phyloP scores from a whole-genome alignment of 129 eudicot species.

The Solidago caesia region DNA sequence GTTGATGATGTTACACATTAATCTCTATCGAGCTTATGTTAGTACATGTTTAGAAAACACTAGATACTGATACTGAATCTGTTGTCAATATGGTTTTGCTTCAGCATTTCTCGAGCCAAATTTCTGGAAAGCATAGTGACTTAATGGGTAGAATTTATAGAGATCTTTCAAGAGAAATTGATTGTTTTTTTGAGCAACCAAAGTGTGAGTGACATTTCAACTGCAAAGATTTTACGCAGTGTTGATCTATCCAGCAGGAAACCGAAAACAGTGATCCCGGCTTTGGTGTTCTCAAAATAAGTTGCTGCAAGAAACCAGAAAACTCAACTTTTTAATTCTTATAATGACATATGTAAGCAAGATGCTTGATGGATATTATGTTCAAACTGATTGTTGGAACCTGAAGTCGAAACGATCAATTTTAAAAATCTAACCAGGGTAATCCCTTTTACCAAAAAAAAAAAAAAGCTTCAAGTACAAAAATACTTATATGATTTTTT shows the following conservation, averaged over 20 bases:
- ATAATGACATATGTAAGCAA: not conserved
- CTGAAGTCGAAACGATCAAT: no score
- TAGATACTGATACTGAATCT: not conserved
- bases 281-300: slow-evolving; percentile 80
- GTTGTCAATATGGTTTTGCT: not conserved
- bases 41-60: slow-evolving; percentile 12
- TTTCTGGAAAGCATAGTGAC: not conserved
- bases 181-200: slow-evolving; percentile 87
- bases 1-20: not conserved
- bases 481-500: no score
- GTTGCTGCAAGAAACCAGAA: slow-evolving; percentile 59
- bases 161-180: slow-evolving; percentile 46
- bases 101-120: not conserved
- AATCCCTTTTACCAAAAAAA: no score
- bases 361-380: not conserved
- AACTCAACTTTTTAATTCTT: not conserved
- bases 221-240: slow-evolving; percentile 63
- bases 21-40: slow-evolving; percentile 17
- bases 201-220: slow-evolving; percentile 71
- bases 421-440: no score
- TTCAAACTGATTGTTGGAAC: not conserved
- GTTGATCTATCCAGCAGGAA: slow-evolving; percentile 80
- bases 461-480: no score
- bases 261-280: slow-evolving; percentile 90
- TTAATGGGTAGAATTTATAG: not conserved